Conservation (phyloP, 1,139 yeast genomes). For the Wickerhamomyces sp. region DNA sequence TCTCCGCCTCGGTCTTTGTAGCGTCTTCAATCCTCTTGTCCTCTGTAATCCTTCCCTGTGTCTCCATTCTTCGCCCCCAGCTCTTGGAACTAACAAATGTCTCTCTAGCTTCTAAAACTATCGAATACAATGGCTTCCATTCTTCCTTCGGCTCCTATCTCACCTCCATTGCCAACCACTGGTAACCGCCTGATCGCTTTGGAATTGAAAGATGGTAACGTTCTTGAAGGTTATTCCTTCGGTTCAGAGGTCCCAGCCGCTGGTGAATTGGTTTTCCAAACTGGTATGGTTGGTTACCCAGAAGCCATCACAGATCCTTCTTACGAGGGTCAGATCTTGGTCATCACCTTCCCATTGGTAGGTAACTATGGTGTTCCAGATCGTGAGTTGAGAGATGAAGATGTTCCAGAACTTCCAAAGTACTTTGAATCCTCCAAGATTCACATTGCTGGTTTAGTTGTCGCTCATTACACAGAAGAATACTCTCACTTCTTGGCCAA, state of each 20-base stretch:
- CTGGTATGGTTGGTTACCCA: slow-evolving; percentile 99
- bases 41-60: neutral
- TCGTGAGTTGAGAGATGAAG: slow-evolving; percentile 68
- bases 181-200: slow-evolving; percentile 83
- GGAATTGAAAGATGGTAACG: slow-evolving; percentile 87
- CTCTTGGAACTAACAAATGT: too few species aligned
- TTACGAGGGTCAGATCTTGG: slow-evolving; percentile 95
- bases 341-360: slow-evolving; percentile 91
- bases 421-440: slow-evolving; percentile 89
- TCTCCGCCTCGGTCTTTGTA: neutral
- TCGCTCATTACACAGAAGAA: slow-evolving; percentile 95
- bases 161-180: slow-evolving; percentile 81
- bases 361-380: slow-evolving; percentile 99
- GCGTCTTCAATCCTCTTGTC: neutral
- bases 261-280: slow-evolving; percentile 98
- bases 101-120: too few species aligned
- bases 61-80: too few species aligned
- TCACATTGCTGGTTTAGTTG: slow-evolving; percentile 95
- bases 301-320: slow-evolving; percentile 98
- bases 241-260: slow-evolving; percentile 86
- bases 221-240: slow-evolving; percentile 93
- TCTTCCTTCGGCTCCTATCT: slow-evolving; percentile 63
- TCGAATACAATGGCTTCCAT: slow-evolving; percentile 26
- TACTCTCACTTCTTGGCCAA: slow-evolving; percentile 91
- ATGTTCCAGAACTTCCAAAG: slow-evolving; percentile 73